Conservation (phyloP, 1,284 basidiomycete genomes). For the Sutorius eximius region DNA sequence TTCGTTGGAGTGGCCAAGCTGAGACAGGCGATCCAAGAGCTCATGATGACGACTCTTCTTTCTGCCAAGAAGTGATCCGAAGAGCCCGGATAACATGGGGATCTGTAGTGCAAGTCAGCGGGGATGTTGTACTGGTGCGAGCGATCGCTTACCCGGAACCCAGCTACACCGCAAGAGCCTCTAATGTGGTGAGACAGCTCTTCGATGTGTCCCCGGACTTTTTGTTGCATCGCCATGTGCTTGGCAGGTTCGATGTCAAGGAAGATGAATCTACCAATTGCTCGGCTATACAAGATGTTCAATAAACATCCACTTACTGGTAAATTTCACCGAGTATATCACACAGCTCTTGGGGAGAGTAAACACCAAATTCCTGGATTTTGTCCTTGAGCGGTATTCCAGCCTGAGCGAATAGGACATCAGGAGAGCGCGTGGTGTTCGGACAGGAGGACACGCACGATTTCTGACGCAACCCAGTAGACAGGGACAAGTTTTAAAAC, state of each 20-base stretch:
- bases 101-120: slow-evolving; percentile 38
- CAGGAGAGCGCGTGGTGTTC: not conserved
- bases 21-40: slow-evolving; percentile 56
- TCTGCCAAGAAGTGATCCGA: slow-evolving; percentile 50
- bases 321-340: slow-evolving; percentile 68
- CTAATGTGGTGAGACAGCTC: slow-evolving; percentile 61
- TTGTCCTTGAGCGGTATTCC: slow-evolving; percentile 73
- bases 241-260: slow-evolving; percentile 63
- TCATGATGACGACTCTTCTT: slow-evolving; percentile 51
- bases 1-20: slow-evolving; percentile 54
- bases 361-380: slow-evolving; percentile 48
- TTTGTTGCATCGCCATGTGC: slow-evolving; percentile 52
- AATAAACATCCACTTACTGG: slow-evolving; percentile 42
- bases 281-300: not conserved
- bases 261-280: slow-evolving; percentile 61
- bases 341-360: slow-evolving; percentile 62
- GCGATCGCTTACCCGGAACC: slow-evolving; percentile 24
- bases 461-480: slow-evolving; percentile 64
- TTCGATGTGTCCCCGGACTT: slow-evolving; percentile 51
- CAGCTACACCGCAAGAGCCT: slow-evolving; percentile 35
- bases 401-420: slow-evolving; percentile 43
- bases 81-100: slow-evolving; percentile 46
- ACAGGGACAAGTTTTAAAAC: slow-evolving; percentile 68
- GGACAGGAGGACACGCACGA: slow-evolving; percentile 46
- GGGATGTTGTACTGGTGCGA: not conserved